Evolutionary conservation across 306 rosid genomes (phyloP).

Genomic region (Benincasa hispida): DNA sequence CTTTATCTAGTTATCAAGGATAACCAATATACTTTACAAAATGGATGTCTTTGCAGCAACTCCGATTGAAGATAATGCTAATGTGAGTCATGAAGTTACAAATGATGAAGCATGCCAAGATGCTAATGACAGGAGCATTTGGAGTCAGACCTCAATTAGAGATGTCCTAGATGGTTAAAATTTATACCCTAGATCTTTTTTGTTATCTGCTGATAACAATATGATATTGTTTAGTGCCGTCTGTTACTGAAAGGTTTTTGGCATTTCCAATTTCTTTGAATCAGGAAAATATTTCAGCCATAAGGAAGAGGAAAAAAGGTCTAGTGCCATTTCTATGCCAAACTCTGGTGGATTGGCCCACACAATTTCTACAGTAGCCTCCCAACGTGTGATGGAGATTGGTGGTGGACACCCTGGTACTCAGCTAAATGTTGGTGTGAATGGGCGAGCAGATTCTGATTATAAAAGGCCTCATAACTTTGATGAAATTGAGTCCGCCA

Average conservation of each 20-base stretch:
- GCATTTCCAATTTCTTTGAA: neutral
- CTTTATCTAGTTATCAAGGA: constrained; percentile 2
- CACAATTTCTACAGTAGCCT: constrained; percentile 14
- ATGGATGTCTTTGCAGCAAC: constrained; percentile 3
- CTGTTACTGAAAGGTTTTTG: neutral
- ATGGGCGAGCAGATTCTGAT: constrained; percentile 16
- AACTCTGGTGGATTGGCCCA: constrained; percentile 9
- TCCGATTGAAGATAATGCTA: constrained; percentile 10
- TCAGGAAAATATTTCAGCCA: constrained; percentile 12
- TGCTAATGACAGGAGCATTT: constrained; percentile 12
- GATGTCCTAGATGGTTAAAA: constrained; percentile 20
- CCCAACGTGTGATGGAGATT: constrained; percentile 11
- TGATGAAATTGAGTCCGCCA: constrained; percentile 12
- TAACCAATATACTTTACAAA: neutral
- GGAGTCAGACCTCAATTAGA: constrained; percentile 15
- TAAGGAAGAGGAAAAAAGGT: constrained; percentile 11
- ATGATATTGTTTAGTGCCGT: neutral
- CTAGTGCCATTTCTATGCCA: neutral
- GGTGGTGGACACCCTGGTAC: constrained; percentile 14
- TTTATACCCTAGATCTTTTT: neutral
- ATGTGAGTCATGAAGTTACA: constrained; percentile 11
- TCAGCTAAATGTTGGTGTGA: constrained; percentile 11
- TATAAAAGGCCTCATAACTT: neutral
- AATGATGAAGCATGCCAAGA: constrained; percentile 8
- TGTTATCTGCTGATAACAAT: neutral